A percentile compares a stretch with the other conserved stretches of the same genome.
phyloP scores from a whole-genome alignment of 2,329 filamentous ascomycete genomes.

The Pseudocercospora musae region DNA sequence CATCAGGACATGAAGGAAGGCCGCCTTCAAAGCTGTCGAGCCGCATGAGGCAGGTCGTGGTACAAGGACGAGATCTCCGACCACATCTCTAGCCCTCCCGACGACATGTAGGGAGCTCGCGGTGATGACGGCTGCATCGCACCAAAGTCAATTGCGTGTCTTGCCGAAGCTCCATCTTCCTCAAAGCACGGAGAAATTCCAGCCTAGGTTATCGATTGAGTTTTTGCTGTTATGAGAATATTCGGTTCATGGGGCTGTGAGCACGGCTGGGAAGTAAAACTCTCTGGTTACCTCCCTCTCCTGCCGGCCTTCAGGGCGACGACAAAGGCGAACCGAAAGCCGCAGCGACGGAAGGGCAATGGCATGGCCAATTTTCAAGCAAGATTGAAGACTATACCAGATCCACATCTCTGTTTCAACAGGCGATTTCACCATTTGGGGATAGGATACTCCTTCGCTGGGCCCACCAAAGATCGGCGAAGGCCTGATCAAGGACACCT shows the following conservation, averaged over 20 bases:
- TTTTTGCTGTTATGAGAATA: not conserved
- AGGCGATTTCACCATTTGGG: not conserved
- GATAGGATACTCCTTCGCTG: not conserved
- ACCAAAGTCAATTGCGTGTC: not conserved
- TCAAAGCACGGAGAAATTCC: not conserved
- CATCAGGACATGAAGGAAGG: no score
- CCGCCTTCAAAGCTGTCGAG: no score
- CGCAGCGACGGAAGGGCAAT: no score
- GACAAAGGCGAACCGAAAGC: not conserved
- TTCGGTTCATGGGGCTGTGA: not conserved
- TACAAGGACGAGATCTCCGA: no score
- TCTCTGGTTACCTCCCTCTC: not conserved
- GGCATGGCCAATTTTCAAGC: no score
- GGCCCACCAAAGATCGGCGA: no score
- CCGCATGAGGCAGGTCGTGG: no score
- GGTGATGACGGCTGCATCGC: not conserved
- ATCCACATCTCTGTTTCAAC: not conserved
- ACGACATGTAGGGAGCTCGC: not conserved
- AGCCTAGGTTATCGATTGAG: not conserved
- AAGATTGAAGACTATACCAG: not conserved
- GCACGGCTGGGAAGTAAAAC: not conserved
- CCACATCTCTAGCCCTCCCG: no score
- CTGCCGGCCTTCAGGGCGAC: not conserved
- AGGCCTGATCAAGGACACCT: not conserved
- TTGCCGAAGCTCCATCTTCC: not conserved